These are phyloP conservation scores for Tolypocladium album DNA, from an alignment of 2,329 filamentous ascomycete species.

Conservation along the genomic window DNA sequence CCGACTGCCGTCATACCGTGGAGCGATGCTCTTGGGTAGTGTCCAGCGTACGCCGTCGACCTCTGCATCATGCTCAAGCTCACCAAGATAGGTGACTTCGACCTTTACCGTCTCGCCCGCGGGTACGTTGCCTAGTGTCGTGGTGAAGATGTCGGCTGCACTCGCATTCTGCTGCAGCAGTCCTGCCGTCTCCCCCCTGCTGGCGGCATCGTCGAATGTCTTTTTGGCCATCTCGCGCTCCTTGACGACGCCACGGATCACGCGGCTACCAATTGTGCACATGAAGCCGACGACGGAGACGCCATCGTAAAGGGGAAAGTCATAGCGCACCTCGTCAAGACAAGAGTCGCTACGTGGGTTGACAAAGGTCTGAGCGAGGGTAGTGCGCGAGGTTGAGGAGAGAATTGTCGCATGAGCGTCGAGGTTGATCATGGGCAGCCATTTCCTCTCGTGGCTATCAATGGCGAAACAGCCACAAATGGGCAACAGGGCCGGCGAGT, in stretches of 20 bases:
- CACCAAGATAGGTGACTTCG: constrained; percentile 55
- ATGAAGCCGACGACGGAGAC: constrained; percentile 58
- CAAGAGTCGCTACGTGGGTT: constrained; percentile 34
- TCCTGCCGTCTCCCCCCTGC: constrained; percentile 49
- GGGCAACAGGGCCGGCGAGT: background rate
- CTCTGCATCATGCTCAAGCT: constrained; percentile 62
- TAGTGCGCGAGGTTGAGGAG: constrained; percentile 37
- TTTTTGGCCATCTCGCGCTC: constrained; percentile 50
- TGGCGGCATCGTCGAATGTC: constrained; percentile 48
- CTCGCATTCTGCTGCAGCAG: constrained; percentile 51
- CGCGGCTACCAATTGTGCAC: constrained; percentile 49
- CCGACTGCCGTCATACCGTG: constrained; percentile 43
- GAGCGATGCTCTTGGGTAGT: constrained; percentile 56
- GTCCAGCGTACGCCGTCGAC: constrained; percentile 58
- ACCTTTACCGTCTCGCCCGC: constrained; percentile 44
- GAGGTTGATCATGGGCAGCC: constrained; percentile 48
- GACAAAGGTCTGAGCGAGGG: constrained; percentile 46
- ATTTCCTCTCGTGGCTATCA: constrained; percentile 16
- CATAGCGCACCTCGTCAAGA: constrained; percentile 45
- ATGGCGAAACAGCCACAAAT: constrained; percentile 25
- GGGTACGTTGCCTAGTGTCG: constrained; percentile 57
- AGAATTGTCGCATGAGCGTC: constrained; percentile 51
- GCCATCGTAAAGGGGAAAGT: constrained; percentile 63
- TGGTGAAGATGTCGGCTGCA: constrained; percentile 56
- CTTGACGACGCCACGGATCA: constrained; percentile 55